phyloP scores from a whole-genome alignment of 177 flowering plant genomes.

The Vitis hybrid region DNA sequence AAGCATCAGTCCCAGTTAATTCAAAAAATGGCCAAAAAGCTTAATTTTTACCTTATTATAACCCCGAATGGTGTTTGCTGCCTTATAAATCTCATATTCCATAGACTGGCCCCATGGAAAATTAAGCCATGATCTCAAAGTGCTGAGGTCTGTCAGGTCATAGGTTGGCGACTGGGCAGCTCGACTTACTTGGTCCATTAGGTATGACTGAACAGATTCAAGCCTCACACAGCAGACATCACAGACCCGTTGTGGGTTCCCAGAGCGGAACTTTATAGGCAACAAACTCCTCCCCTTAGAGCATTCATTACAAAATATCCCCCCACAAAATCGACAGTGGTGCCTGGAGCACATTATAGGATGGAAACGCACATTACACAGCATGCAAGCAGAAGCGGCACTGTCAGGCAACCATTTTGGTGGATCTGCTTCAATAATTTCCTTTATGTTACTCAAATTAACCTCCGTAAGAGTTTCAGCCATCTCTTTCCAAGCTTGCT shows the following conservation, averaged over 20 bases:
- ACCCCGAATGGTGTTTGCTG: slow-evolving; percentile 71
- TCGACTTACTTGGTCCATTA: slow-evolving; percentile 85
- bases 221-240: slow-evolving; percentile 93
- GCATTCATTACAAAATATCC: slow-evolving; percentile 86
- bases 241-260: slow-evolving; percentile 80
- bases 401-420: slow-evolving; percentile 98
- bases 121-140: slow-evolving; percentile 92
- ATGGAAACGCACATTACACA: slow-evolving; percentile 86
- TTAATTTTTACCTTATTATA: slow-evolving; percentile 52
- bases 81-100: slow-evolving; percentile 97
- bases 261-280: slow-evolving; percentile 67
- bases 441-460: slow-evolving; percentile 49
- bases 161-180: slow-evolving; percentile 91
- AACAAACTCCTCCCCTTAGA: slow-evolving; percentile 83
- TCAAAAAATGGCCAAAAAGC: background rate
- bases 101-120: slow-evolving; percentile 95
- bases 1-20: too few relatives aligned
- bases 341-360: slow-evolving; percentile 97
- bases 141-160: slow-evolving; percentile 93
- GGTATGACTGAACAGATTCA: slow-evolving; percentile 71
- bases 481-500: slow-evolving; percentile 96
- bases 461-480: slow-evolving; percentile 87
- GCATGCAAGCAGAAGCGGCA: slow-evolving; percentile 88
- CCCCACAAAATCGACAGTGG: slow-evolving; percentile 93
- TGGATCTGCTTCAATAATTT: slow-evolving; percentile 84